phyloP scores from a whole-genome alignment of 1,284 basidiomycete genomes.

The Xerocomus minutiporus region DNA sequence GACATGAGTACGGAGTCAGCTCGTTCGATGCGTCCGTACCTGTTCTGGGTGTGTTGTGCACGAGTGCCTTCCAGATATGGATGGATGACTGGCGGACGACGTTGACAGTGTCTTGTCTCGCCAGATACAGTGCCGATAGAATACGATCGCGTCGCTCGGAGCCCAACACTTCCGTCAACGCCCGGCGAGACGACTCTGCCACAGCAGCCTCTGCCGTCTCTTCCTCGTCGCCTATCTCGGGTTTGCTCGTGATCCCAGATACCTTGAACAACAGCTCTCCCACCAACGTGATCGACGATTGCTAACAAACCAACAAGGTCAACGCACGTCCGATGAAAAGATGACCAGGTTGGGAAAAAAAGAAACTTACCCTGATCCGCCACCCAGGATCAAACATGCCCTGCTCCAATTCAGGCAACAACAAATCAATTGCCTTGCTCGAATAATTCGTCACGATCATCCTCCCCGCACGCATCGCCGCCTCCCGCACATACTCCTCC shows the following conservation, averaged over 20 bases:
- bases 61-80: slow-evolving; percentile 98
- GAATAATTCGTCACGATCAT: slow-evolving; percentile 99
- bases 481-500: slow-evolving; percentile 92
- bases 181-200: slow-evolving; percentile 78
- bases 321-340: neutral
- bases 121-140: slow-evolving; percentile 86
- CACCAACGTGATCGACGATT: slow-evolving; percentile 93
- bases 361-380: slow-evolving; percentile 80
- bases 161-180: slow-evolving; percentile 86
- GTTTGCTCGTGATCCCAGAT: slow-evolving; percentile 94
- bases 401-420: slow-evolving; percentile 91
- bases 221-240: slow-evolving; percentile 79
- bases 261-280: slow-evolving; percentile 97
- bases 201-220: slow-evolving; percentile 59
- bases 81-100: slow-evolving; percentile 89
- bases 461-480: slow-evolving; percentile 97
- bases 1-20: neutral
- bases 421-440: slow-evolving; percentile 85
- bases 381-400: slow-evolving; percentile 95
- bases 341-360: neutral
- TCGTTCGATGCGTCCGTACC: slow-evolving; percentile 39
- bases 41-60: slow-evolving; percentile 84
- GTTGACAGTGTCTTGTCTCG: slow-evolving; percentile 90
- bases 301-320: slow-evolving; percentile 41
- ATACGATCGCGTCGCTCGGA: slow-evolving; percentile 87